Percentiles rank a stretch among this genome's conserved stretches.
phyloP scores from a whole-genome alignment of 1,284 basidiomycete genomes.

The Pterulicium gracile region DNA sequence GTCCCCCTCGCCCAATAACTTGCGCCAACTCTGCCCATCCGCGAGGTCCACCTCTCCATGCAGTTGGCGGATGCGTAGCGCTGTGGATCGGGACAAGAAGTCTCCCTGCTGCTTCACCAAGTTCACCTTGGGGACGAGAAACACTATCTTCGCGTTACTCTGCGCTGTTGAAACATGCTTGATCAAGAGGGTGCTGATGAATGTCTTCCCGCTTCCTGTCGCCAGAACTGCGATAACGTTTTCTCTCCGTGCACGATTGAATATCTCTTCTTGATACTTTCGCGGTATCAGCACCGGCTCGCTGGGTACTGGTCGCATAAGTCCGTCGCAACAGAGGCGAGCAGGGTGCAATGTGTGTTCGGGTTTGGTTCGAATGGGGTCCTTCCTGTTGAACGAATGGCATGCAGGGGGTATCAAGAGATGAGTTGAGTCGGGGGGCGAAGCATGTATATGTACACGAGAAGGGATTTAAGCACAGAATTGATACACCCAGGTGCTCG shows the following conservation, averaged over 20 bases:
- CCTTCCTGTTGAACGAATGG: no score
- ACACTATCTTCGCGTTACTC: constrained; percentile 45
- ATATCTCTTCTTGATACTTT: constrained; percentile 66
- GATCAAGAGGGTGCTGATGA: constrained; percentile 70
- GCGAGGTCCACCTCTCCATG: constrained; percentile 64
- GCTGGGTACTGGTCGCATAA: not conserved
- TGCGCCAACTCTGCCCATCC: constrained; percentile 54
- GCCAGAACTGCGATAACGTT: constrained; percentile 73
- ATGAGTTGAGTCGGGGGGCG: no score
- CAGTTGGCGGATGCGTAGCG: constrained; percentile 53
- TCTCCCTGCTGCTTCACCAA: constrained; percentile 73
- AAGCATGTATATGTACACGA: no score
- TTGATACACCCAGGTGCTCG: no score
- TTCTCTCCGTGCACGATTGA: constrained; percentile 51
- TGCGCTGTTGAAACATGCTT: constrained; percentile 56
- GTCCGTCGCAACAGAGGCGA: not conserved
- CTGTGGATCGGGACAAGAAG: constrained; percentile 55
- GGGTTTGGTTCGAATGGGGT: no score
- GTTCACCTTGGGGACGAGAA: constrained; percentile 72
- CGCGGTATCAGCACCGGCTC: constrained; percentile 41
- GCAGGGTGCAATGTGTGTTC: no score
- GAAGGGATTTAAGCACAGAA: no score
- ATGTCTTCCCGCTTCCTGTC: constrained; percentile 76
- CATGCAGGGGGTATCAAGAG: no score
- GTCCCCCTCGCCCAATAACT: constrained; percentile 50